These are phyloP conservation scores for Mycena metata DNA, from an alignment of 768 basidiomycete genomes.

Conservation along the genomic window DNA sequence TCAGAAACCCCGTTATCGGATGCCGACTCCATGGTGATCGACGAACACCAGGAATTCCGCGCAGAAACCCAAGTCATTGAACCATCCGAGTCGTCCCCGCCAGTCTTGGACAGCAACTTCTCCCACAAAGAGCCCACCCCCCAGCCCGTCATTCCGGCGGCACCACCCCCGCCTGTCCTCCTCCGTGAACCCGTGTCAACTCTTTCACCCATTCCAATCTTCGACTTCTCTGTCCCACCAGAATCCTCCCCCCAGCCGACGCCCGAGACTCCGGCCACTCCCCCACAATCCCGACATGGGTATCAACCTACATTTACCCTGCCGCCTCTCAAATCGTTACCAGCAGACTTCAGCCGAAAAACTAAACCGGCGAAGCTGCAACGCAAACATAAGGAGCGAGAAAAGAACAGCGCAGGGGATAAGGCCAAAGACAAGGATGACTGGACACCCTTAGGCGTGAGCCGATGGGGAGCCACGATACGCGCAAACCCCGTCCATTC, in stretches of 20 bases:
- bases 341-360: slow-evolving; percentile 64
- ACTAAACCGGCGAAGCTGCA: slow-evolving; percentile 60
- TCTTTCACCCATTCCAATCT: slow-evolving; percentile 43
- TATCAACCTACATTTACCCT: slow-evolving; percentile 60
- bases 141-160: slow-evolving; percentile 25
- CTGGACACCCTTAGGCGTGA: slow-evolving; percentile 73
- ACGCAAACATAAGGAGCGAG: slow-evolving; percentile 64
- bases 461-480: slow-evolving; percentile 81
- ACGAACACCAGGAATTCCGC: slow-evolving; percentile 31
- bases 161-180: slow-evolving; percentile 43
- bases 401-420: slow-evolving; percentile 56
- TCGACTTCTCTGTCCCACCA: slow-evolving; percentile 41
- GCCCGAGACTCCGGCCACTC: slow-evolving; percentile 28
- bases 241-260: slow-evolving; percentile 37
- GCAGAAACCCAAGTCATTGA: slow-evolving; percentile 4
- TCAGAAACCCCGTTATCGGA: slow-evolving; percentile 31
- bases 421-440: slow-evolving; percentile 62
- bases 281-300: slow-evolving; percentile 45
- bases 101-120: background rate
- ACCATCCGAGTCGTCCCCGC: background rate
- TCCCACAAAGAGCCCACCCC: slow-evolving; percentile 34
- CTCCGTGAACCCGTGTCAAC: slow-evolving; percentile 46
- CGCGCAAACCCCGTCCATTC: slow-evolving; percentile 83
- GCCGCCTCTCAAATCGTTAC: slow-evolving; percentile 63
- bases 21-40: slow-evolving; percentile 37